Percentiles rank a stretch among this genome's conserved stretches.
phyloP scores from a whole-genome alignment of 768 basidiomycete genomes.

The Kondoa subrosea region DNA sequence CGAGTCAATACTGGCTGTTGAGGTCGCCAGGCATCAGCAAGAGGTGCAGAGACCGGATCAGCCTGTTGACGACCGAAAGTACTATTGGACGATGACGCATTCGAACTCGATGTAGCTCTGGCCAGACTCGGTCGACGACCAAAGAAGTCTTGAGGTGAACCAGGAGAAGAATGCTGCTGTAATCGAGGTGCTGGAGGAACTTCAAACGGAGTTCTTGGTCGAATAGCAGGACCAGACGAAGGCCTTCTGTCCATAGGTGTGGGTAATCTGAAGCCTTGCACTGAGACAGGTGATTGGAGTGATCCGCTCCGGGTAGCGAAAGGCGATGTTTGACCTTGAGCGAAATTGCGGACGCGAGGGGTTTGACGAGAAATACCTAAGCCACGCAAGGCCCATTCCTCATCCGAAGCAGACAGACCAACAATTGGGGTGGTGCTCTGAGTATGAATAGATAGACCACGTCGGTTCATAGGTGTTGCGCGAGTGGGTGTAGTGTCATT shows the following conservation, averaged over 20 bases:
- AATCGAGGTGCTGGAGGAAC: slow-evolving; percentile 1
- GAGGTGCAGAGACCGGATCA: not conserved
- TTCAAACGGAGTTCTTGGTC: slow-evolving; percentile 1
- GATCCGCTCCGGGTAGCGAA: not conserved
- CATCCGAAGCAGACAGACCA: not conserved
- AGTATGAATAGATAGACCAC: not conserved
- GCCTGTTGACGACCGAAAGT: not conserved
- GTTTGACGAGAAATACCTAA: not conserved
- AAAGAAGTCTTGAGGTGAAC: not conserved
- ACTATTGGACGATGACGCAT: not conserved
- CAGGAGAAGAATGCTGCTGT: not conserved
- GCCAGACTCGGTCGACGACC: not conserved
- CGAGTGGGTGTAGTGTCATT: not conserved
- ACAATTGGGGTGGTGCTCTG: not conserved
- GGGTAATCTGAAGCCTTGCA: slow-evolving; percentile 3
- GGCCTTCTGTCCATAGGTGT: not conserved
- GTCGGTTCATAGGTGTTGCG: not conserved
- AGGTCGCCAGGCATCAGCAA: not conserved
- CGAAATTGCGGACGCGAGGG: not conserved
- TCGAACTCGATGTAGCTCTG: not conserved
- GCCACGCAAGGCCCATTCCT: slow-evolving; percentile 5
- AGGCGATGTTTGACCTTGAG: not conserved
- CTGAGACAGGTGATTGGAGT: not conserved
- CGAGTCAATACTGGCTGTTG: not conserved
- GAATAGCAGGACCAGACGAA: not conserved